Conservation (phyloP, 192 early-diverging fungal species). For the Ambispora gerdemannii region DNA sequence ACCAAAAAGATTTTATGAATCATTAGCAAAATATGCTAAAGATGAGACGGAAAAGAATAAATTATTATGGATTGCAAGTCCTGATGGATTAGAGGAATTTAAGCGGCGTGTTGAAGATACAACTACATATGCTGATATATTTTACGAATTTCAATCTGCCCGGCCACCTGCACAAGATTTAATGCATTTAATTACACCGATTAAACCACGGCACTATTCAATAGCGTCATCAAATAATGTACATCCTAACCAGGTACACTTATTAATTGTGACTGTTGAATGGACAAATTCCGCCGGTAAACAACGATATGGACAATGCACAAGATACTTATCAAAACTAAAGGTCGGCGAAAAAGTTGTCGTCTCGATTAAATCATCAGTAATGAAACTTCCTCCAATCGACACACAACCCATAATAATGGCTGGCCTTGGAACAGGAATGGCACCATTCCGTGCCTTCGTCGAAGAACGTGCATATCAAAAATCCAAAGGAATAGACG, state of each 20-base stretch:
- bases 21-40: slow-evolving; percentile 67
- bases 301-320: slow-evolving; percentile 82
- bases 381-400: slow-evolving; percentile 89
- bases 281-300: slow-evolving; percentile 72
- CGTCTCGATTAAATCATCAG: slow-evolving; percentile 92
- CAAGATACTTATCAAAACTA: slow-evolving; percentile 76
- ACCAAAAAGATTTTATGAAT: slow-evolving; percentile 89
- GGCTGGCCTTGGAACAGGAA: slow-evolving; percentile 96
- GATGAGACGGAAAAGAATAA: slow-evolving; percentile 66
- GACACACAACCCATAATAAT: slow-evolving; percentile 88
- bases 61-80: slow-evolving; percentile 61
- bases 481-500: slow-evolving; percentile 68
- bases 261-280: slow-evolving; percentile 92
- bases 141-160: slow-evolving; percentile 82
- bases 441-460: slow-evolving; percentile 98
- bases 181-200: slow-evolving; percentile 69
- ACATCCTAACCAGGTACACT: slow-evolving; percentile 85
- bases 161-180: slow-evolving; percentile 71
- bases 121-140: slow-evolving; percentile 79
- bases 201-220: slow-evolving; percentile 98
- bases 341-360: slow-evolving; percentile 65
- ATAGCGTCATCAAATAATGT: slow-evolving; percentile 88
- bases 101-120: slow-evolving; percentile 83
- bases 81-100: slow-evolving; percentile 77
- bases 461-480: slow-evolving; percentile 88